phyloP scores from a whole-genome alignment of 768 basidiomycete genomes.

The Leucogyrophana mollusca region DNA sequence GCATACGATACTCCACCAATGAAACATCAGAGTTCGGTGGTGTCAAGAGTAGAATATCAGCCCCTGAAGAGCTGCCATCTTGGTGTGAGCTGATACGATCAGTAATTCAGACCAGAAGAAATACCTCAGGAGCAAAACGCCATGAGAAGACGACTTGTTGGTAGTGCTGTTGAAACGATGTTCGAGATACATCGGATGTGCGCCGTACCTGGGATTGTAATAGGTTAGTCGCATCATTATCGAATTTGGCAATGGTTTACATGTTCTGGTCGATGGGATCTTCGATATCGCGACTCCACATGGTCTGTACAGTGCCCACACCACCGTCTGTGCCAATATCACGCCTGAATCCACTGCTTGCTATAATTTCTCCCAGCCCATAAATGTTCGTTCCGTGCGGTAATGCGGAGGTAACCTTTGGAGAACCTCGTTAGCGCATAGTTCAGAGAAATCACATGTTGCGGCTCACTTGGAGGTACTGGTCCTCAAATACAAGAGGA shows the following conservation, averaged over 20 bases:
- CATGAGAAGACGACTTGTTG: slow-evolving; percentile 54
- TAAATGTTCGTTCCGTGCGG: slow-evolving; percentile 63
- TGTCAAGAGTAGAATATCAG: slow-evolving; percentile 60
- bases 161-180: slow-evolving; percentile 51
- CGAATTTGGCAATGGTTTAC: slow-evolving; percentile 28
- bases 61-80: slow-evolving; percentile 51
- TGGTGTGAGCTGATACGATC: slow-evolving; percentile 7
- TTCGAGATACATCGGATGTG: slow-evolving; percentile 63
- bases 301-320: slow-evolving; percentile 52
- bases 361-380: slow-evolving; percentile 64
- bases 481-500: slow-evolving; percentile 68
- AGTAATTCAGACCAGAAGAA: slow-evolving; percentile 2
- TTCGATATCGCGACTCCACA: slow-evolving; percentile 57
- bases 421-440: background rate
- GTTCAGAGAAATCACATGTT: background rate
- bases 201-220: slow-evolving; percentile 50
- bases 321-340: slow-evolving; percentile 42
- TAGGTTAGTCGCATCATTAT: background rate
- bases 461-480: slow-evolving; percentile 57
- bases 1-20: slow-evolving; percentile 60
- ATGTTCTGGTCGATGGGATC: slow-evolving; percentile 62
- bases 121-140: slow-evolving; percentile 66
- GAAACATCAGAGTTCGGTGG: slow-evolving; percentile 48
- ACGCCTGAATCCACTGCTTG: slow-evolving; percentile 58
- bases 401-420: slow-evolving; percentile 53